phyloP scores from a whole-genome alignment of 768 basidiomycete genomes.

The Mycena alexandri region DNA sequence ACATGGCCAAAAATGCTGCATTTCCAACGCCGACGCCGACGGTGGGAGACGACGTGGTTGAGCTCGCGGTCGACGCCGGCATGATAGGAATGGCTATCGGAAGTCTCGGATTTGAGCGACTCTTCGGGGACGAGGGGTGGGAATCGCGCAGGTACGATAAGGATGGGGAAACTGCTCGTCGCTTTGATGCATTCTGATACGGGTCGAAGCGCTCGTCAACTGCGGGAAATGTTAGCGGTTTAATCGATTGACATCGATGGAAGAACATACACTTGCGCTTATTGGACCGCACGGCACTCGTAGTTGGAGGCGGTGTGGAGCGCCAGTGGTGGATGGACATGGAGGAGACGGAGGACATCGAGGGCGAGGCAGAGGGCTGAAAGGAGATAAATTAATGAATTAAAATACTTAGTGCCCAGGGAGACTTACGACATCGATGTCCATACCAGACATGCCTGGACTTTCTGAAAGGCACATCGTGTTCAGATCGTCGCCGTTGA shows the following conservation, averaged over 20 bases:
- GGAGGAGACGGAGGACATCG: constrained; percentile 62
- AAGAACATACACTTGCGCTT: constrained; percentile 79
- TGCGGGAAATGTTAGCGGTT: constrained; percentile 45
- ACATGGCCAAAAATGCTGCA: constrained; percentile 57
- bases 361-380: constrained; percentile 73
- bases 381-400: constrained; percentile 35
- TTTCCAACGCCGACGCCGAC: constrained; percentile 63
- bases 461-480: constrained; percentile 71
- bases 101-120: constrained; percentile 59
- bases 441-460: constrained; percentile 71
- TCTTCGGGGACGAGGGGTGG: constrained; percentile 66
- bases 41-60: constrained; percentile 81
- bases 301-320: constrained; percentile 85
- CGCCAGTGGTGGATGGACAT: constrained; percentile 77
- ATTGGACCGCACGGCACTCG: constrained; percentile 80
- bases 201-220: constrained; percentile 91
- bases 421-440: constrained; percentile 77
- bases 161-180: constrained; percentile 87
- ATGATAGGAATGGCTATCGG: constrained; percentile 80
- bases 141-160: constrained; percentile 70
- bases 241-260: constrained; percentile 22
- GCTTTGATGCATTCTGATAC: constrained; percentile 81
- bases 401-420: constrained; percentile 31
- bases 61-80: constrained; percentile 68
- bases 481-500: constrained; percentile 75